These are phyloP conservation scores for Solanum dulcamara DNA, from an alignment of 257 asterid genomes.

Conservation along the genomic window DNA sequence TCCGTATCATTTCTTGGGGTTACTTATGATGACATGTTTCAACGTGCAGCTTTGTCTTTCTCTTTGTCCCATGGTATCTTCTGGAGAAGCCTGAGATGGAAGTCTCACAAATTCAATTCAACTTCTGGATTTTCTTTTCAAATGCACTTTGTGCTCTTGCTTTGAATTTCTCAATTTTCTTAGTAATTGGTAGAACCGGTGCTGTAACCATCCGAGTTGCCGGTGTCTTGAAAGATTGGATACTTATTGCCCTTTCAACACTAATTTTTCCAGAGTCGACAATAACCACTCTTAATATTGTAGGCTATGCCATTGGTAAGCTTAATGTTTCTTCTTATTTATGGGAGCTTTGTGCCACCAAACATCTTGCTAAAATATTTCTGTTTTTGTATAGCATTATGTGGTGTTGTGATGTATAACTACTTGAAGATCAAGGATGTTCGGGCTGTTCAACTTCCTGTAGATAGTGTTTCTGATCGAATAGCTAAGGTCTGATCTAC, in stretches of 20 bases:
- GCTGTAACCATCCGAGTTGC: conserved; percentile 98
- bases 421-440: conserved; percentile 59
- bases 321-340: conserved; percentile 1
- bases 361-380: background rate
- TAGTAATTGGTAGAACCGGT: conserved; percentile 95
- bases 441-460: conserved; percentile 36
- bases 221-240: conserved; percentile 98
- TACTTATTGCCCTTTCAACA: conserved; percentile 89
- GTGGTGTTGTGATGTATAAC: conserved; percentile 75
- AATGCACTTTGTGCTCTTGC: conserved; percentile 94
- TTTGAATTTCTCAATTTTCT: conserved; percentile 88
- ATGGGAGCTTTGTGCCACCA: background rate
- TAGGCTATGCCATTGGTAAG: conserved; percentile 95
- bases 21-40: background rate
- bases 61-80: conserved; percentile 94
- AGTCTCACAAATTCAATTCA: conserved; percentile 76
- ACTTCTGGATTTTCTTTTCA: conserved; percentile 92
- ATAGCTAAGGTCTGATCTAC: conserved; percentile 30
- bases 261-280: conserved; percentile 87
- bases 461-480: conserved; percentile 44
- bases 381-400: conserved; percentile 44
- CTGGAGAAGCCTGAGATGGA: conserved; percentile 95
- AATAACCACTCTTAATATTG: conserved; percentile 72
- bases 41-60: conserved; percentile 77
- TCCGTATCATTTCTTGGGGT: background rate